Conservation (phyloP, 2,329 filamentous ascomycete species). For the Geosmithia morbida region DNA sequence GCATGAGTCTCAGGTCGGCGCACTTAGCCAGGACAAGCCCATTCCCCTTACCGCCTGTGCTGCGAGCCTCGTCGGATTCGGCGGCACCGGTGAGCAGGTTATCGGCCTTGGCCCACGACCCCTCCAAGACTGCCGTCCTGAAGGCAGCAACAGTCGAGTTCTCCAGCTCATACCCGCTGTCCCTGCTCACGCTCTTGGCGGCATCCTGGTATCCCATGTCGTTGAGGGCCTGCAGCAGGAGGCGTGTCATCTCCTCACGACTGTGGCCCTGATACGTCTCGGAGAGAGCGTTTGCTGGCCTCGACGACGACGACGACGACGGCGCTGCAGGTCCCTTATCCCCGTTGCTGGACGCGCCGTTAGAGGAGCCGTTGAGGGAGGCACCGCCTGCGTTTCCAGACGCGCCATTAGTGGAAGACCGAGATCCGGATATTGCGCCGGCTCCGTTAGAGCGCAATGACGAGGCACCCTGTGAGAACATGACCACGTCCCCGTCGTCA, state of each 20-base stretch:
- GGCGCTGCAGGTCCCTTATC: neutral
- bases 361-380: slow-evolving; percentile 38
- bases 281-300: slow-evolving; percentile 4
- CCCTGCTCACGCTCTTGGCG: slow-evolving; percentile 57
- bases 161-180: slow-evolving; percentile 82
- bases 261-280: slow-evolving; percentile 66
- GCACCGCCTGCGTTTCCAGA: too few relatives aligned
- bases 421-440: neutral
- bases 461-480: slow-evolving; percentile 2
- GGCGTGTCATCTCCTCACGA: slow-evolving; percentile 81
- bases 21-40: slow-evolving; percentile 63
- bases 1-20: slow-evolving; percentile 66
- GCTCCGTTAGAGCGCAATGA: slow-evolving; percentile 21
- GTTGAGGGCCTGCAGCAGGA: slow-evolving; percentile 78
- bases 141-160: slow-evolving; percentile 78
- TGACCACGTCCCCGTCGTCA: slow-evolving; percentile 1
- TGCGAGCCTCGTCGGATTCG: slow-evolving; percentile 13
- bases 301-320: neutral
- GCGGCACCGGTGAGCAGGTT: slow-evolving; percentile 50
- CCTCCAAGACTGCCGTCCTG: slow-evolving; percentile 62
- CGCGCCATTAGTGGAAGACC: neutral
- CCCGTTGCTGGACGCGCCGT: slow-evolving; percentile 8
- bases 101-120: slow-evolving; percentile 79
- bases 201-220: slow-evolving; percentile 78
- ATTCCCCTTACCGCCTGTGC: slow-evolving; percentile 18